These are phyloP conservation scores for Herpetospermum pedunculosum DNA, from an alignment of 306 rosid species.

Conservation along the genomic window DNA sequence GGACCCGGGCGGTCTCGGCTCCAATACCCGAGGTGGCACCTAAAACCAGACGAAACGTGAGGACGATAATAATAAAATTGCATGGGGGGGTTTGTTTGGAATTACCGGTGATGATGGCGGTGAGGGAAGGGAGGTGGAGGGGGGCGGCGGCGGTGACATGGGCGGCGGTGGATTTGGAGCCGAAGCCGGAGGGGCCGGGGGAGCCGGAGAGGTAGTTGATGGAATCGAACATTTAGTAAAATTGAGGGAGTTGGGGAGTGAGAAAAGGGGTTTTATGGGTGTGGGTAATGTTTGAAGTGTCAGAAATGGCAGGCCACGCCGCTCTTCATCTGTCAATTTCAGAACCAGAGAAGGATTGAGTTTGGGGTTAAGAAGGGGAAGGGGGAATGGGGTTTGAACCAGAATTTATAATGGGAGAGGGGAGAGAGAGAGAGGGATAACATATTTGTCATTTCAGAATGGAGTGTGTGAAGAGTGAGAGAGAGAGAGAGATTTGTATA, in stretches of 20 bases:
- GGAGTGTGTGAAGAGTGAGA: not conserved
- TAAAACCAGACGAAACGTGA: not conserved
- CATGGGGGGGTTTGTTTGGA: too few species aligned
- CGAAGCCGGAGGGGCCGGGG: conserved; percentile 62
- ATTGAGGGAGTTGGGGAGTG: not conserved
- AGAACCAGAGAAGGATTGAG: not conserved
- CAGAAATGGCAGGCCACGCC: conserved; percentile 8
- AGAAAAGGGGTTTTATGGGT: not conserved
- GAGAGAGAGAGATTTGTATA: not conserved
- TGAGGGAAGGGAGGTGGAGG: conserved; percentile 42
- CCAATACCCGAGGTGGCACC: conserved; percentile 97
- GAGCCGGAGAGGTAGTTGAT: conserved; percentile 66
- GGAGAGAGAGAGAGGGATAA: not conserved
- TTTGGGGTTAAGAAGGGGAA: not conserved
- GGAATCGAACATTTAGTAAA: conserved; percentile 50
- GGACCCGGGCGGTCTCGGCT: conserved; percentile 78
- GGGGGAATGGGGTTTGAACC: not conserved
- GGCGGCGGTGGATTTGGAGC: conserved; percentile 80
- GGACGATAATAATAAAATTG: too few species aligned
- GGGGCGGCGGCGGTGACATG: conserved; percentile 28
- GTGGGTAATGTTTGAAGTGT: too few species aligned
- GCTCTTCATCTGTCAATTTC: conserved; percentile 6
- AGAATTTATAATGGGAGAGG: not conserved
- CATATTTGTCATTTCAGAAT: conserved; percentile 1
- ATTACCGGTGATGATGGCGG: conserved; percentile 88